Base-by-base conservation (phyloP, 2,329 filamentous ascomycete species). In the Colletotrichum chlorophyti region DNA sequence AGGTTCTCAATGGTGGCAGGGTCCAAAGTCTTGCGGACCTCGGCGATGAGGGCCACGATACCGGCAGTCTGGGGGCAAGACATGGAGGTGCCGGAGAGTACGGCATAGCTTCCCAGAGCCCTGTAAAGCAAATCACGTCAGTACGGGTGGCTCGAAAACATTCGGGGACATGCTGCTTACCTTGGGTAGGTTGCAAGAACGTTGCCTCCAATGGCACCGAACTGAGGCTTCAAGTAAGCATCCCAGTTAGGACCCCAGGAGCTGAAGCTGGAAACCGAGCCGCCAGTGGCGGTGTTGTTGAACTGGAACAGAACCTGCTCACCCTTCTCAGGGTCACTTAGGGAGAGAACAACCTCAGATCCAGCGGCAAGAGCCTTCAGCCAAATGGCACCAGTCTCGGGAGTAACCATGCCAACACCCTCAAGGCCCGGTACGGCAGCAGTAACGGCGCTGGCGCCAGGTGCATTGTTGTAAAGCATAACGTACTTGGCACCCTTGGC, bases 201-300 rank as follows among this genome's bases (percentile, higher is more conserved):
- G 47, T 77, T 76, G 43, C 83, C 83, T 31, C 85, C 84, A 3
- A 83, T 80, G 1, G 82, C 74, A n/a, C 78, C 79, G 37, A 85
- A 69, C 63, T 85, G 78, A 1, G 84, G 83, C 69, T 84, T 85
- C 43, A 82, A 69, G 41, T 81, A 78, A 62, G 84, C 74, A 65
- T 88, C 84, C 68, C 78, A 87, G 3, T 80, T 84, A 3, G 85
- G 85, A 7, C 85, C 85, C 85, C 84, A 88, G 6, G 79, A 81
- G 37, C 81, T 83, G 68, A 74, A 86, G 5, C 69, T 70, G 65
- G 79, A 84, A 29, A 82, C 66, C 41, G 77, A 81, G 6, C 85
- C 85, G 1, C 79, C 82, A 0, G 78, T 80, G 0, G 64, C 47
- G 1, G 68, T 70, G 69, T 84, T 84, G 47, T 63, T 32, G 29